Percentiles rank a stretch among this genome's conserved stretches.
Evolutionary conservation across 2,329 filamentous ascomycete species (phyloP).

Genomic region (Sordariomycetes sp.): DNA sequence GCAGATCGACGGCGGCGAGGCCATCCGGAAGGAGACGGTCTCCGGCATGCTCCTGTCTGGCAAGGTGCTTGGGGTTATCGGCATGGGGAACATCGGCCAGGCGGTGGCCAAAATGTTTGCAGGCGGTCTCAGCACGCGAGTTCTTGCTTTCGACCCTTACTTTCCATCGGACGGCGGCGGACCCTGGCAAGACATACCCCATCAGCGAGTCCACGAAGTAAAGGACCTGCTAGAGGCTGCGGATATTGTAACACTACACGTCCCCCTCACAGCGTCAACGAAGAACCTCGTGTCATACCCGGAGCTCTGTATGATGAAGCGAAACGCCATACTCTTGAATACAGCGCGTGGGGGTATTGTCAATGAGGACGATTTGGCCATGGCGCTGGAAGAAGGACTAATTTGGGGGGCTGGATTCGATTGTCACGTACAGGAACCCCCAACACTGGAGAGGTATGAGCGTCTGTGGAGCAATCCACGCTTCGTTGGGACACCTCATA

Average conservation of each 20-base stretch:
- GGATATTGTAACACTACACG: conserved; percentile 75
- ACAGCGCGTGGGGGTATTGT: conserved; percentile 73
- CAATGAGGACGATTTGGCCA: conserved; percentile 62
- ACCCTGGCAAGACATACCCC: neutral
- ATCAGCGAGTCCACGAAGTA: neutral
- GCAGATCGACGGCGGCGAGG: neutral
- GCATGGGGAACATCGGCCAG: neutral
- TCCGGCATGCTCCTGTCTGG: neutral
- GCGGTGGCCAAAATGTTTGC: neutral
- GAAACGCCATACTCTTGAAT: conserved; percentile 62
- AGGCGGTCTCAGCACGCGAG: no score
- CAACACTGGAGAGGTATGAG: conserved; percentile 18
- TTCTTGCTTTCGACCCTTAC: neutral
- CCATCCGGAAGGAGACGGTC: neutral
- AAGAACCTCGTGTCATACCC: conserved; percentile 52
- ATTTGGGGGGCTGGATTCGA: conserved; percentile 72
- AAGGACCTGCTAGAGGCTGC: conserved; percentile 51
- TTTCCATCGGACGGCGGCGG: neutral
- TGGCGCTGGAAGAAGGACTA: conserved; percentile 56
- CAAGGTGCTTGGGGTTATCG: neutral
- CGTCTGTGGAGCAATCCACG: neutral
- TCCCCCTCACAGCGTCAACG: conserved; percentile 66
- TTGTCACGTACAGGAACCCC: conserved; percentile 69
- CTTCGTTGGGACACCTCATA: neutral
- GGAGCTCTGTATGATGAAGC: conserved; percentile 46